Conservation (phyloP, 371 early-diverging fungal species). For the Fennellomyces sp. region DNA sequence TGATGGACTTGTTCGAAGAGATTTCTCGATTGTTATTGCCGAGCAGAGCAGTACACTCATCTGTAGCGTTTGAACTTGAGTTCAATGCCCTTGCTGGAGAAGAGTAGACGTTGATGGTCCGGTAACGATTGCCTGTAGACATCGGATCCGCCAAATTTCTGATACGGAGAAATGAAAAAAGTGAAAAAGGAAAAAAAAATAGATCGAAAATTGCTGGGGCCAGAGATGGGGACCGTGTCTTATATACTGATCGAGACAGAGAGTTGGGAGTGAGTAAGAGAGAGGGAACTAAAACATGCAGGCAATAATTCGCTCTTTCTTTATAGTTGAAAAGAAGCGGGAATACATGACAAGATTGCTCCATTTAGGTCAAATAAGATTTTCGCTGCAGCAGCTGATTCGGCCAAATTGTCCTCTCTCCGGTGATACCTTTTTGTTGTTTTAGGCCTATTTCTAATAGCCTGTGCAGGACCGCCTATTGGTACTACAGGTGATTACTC, state of each 20-base stretch:
- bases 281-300: not conserved
- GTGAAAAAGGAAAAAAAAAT: not conserved
- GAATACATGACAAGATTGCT: slow-evolving; percentile 2
- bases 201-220: too few relatives aligned
- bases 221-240: too few relatives aligned
- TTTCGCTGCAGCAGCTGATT: slow-evolving; percentile 4
- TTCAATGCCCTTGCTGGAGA: not conserved
- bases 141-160: too few relatives aligned
- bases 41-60: not conserved
- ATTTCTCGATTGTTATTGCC: not conserved
- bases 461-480: not conserved
- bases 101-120: not conserved
- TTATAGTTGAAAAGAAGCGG: not conserved
- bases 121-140: slow-evolving; percentile 3
- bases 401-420: not conserved
- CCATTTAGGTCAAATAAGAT: slow-evolving; percentile 1
- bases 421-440: not conserved
- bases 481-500: not conserved
- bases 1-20: not conserved
- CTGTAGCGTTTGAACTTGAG: not conserved
- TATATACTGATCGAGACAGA: too few relatives aligned
- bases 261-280: not conserved
- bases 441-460: slow-evolving; percentile 4
- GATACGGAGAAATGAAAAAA: not conserved
- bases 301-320: not conserved